Evolutionary conservation across 163 green algal genomes (phyloP), one percentile per base, ranked within the genome.

Genomic region (Chlamydomonas reinhardtii): DNA sequence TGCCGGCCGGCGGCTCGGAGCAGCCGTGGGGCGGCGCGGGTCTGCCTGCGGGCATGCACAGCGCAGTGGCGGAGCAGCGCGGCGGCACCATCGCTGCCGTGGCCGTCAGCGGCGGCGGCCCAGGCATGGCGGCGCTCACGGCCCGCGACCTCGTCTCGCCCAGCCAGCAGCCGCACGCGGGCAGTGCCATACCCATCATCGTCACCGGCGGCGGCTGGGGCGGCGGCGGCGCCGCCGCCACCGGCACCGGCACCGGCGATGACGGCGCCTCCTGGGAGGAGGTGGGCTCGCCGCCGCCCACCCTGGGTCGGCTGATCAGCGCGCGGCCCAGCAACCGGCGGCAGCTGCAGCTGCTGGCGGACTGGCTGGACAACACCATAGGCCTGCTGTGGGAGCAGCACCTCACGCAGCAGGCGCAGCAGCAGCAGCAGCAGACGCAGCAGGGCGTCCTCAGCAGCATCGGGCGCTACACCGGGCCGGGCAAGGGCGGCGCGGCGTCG

Each of bases 301-400:
- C 56, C 66, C 52, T 85, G 75, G 61, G 84, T 0, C 69, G 35
- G 59, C 73, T 90, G 52, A 82, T 90, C 32, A 80, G 17, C 11
- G 81, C 73, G 29, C 74, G 75, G 16, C 81, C 84, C 37, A 91
- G 77, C 52, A 39, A 39, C 14, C 68, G 87, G 27, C 87, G 87
- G 11, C 81, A 88, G 39, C 66, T 88, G n/a, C 87, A 91, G 62
- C 75, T 91, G 31, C 85, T 86, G 70, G 87, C 81, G 9, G 74
- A 88, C 31, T 91, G 87, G 87, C 59, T 91, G 43, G 87, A 91
- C 69, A 54, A 12, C 25, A 61, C 59, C 15, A 86, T 90, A 39
- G 86, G 62, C 12, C 14, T 59, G 35, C 37, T 90, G 43, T 90
- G 78, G 76, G 74, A 89, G 76, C 65, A 74, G 19, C 84, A 87